phyloP scores from a whole-genome alignment of 208 protist genomes.

The Crithidia sp. region DNA sequence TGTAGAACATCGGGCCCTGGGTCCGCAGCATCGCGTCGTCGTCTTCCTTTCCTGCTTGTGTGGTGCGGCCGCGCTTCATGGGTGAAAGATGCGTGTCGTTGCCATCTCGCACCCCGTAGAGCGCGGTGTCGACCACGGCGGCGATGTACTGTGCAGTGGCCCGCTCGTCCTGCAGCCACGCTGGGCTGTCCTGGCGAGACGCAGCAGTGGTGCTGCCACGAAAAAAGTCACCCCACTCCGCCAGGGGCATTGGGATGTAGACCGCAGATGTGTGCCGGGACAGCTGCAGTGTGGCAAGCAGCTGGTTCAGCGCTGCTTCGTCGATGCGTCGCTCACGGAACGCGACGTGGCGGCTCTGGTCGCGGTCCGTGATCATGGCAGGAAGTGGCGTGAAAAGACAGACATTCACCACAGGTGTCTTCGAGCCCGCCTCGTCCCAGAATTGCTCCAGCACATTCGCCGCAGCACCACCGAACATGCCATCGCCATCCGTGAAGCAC shows the following conservation, averaged over 20 bases:
- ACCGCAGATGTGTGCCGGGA: slow-evolving; percentile 51
- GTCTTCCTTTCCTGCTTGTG: background rate
- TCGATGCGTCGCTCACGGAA: slow-evolving; percentile 68
- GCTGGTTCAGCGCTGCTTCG: slow-evolving; percentile 66
- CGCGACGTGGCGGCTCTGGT: slow-evolving; percentile 27
- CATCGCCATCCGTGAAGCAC: slow-evolving; percentile 79
- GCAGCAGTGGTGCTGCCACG: slow-evolving; percentile 1
- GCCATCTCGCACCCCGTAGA: slow-evolving; percentile 78
- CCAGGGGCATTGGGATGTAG: slow-evolving; percentile 73
- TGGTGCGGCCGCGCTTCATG: background rate
- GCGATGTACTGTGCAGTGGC: slow-evolving; percentile 84
- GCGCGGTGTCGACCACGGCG: slow-evolving; percentile 63
- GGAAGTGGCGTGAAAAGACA: slow-evolving; percentile 62
- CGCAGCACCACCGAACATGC: slow-evolving; percentile 74
- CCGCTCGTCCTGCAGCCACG: slow-evolving; percentile 72
- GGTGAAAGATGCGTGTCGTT: background rate
- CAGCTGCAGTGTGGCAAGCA: slow-evolving; percentile 69
- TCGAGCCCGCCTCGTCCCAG: slow-evolving; percentile 69
- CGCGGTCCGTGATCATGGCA: slow-evolving; percentile 26
- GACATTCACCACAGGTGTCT: slow-evolving; percentile 56
- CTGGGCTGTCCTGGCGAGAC: background rate
- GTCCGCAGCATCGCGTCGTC: slow-evolving; percentile 6
- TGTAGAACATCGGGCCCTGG: slow-evolving; percentile 62
- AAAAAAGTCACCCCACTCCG: slow-evolving; percentile 67
- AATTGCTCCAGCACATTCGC: slow-evolving; percentile 70